Base-by-base conservation (phyloP, 331 rosid genomes). In the Quercus lobata region DNA sequence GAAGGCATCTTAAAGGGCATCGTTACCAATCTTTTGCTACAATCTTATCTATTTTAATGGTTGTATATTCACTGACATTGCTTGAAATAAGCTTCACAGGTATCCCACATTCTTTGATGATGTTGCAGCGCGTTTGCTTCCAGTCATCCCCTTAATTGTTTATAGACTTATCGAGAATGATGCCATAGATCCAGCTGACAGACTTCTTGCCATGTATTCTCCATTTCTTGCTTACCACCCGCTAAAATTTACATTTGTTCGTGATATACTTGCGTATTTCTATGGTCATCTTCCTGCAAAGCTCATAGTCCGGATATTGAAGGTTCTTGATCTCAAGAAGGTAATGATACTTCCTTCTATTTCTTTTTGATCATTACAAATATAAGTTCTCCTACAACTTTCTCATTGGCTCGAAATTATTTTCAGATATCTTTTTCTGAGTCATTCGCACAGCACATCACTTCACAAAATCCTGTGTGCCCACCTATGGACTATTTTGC, bases 241-340 rank as follows among this genome's bases (percentile, higher is more conserved):
- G 71, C 82, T 93, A 57, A 89, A 98, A 81, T 96, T 96, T 85
- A 84, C 97, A 21, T 96, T 96, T 84, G 99, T 91, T 71, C 99
- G 98, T 72, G 98, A 96, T 88, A 93, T 93, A 88, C 97, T 96
- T 65, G 96, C 99, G 57, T 96, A 96, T 87, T 96, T 96, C 87
- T 96, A 96, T 76, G 91, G 98, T 63, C 98, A 90, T 87, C 96
- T 96, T 77, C 91, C 94, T 62, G 90, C 84, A 74, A 93, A 91
- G 88, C 96, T 96, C 72, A 88, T 90, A 79, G 93, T 96, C 68
- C 92, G 96, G 81, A 87, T 93, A 78, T 85, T 93, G 85, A 82
- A 90, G 70, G 84, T 91, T 62, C 99, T 96, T 75, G 97, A 90
- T 83, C 81, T 93, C 77, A 71, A 68, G 83, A 96, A 96, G 99